These are phyloP conservation scores for Ustilago tritici DNA, from an alignment of 1,284 basidiomycete genomes.

Conservation along the genomic window DNA sequence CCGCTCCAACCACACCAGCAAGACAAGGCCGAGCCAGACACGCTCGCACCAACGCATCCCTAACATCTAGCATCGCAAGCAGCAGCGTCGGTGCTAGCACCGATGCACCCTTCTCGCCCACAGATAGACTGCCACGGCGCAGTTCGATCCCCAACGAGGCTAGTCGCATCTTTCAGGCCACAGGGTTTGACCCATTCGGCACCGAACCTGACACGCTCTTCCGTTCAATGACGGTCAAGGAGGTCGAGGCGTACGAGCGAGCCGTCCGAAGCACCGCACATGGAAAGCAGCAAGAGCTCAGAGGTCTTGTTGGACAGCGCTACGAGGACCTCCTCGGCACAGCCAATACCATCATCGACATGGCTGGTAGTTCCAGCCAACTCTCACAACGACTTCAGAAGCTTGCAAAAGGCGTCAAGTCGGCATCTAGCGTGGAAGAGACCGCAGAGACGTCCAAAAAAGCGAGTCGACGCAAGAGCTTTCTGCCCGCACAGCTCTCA, in stretches of 20 bases:
- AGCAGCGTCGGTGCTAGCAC: constrained; percentile 15
- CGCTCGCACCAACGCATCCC: constrained; percentile 45
- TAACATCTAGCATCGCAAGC: constrained; percentile 36
- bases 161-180: constrained; percentile 36
- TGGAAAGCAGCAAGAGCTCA: constrained; percentile 50
- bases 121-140: constrained; percentile 12
- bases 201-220: constrained; percentile 56
- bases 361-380: constrained; percentile 48
- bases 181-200: constrained; percentile 44
- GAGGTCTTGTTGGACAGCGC: constrained; percentile 55
- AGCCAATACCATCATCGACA: constrained; percentile 60
- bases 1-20: constrained; percentile 11
- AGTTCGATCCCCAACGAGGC: constrained; percentile 28
- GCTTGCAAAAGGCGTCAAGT: constrained; percentile 27
- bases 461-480: constrained; percentile 27
- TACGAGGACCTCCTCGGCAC: constrained; percentile 61
- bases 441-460: constrained; percentile 15
- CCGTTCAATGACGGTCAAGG: constrained; percentile 33
- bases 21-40: constrained; percentile 37
- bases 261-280: constrained; percentile 34
- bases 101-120: constrained; percentile 1
- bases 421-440: constrained; percentile 14
- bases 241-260: constrained; percentile 49
- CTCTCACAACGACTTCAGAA: constrained; percentile 40
- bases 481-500: constrained; percentile 13